Conservation (phyloP, 495 filamentous ascomycete species). For the Xylona heveae region DNA sequence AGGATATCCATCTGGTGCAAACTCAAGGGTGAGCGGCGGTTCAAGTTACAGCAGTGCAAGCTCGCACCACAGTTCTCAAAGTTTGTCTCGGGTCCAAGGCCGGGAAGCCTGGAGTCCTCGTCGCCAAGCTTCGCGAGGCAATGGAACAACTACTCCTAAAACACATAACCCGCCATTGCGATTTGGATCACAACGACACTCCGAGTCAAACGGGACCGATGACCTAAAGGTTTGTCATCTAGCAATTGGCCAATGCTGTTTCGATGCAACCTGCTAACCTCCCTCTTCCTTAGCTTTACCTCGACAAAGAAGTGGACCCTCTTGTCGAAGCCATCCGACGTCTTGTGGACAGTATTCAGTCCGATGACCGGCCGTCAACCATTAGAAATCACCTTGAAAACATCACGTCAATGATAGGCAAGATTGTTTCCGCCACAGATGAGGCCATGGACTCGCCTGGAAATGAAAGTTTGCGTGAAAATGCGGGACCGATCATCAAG, state of each 20-base stretch:
- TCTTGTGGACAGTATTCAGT: conserved; percentile 58
- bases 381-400: conserved; percentile 49
- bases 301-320: conserved; percentile 65
- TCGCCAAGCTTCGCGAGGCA: conserved; percentile 4
- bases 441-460: conserved; percentile 25
- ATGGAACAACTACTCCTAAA: too few species aligned
- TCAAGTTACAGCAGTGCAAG: conserved; percentile 33
- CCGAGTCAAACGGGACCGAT: too few species aligned
- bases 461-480: conserved; percentile 26
- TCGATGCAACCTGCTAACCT: background rate
- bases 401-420: conserved; percentile 47
- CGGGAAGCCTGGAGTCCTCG: conserved; percentile 11
- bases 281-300: conserved; percentile 34
- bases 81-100: background rate
- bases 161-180: too few species aligned
- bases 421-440: conserved; percentile 46
- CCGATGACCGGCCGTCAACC: conserved; percentile 38
- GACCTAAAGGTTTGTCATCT: too few species aligned
- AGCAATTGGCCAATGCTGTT: too few species aligned
- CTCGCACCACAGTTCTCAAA: conserved; percentile 11
- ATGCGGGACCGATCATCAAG: conserved; percentile 36
- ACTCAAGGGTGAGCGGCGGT: conserved; percentile 22
- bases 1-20: conserved; percentile 4
- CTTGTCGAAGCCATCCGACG: conserved; percentile 68
- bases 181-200: too few species aligned